A percentile compares a stretch with the other conserved stretches of the same genome.
Evolutionary conservation across 306 rosid genomes (phyloP).

Genomic region (Corylus heterophylla): DNA sequence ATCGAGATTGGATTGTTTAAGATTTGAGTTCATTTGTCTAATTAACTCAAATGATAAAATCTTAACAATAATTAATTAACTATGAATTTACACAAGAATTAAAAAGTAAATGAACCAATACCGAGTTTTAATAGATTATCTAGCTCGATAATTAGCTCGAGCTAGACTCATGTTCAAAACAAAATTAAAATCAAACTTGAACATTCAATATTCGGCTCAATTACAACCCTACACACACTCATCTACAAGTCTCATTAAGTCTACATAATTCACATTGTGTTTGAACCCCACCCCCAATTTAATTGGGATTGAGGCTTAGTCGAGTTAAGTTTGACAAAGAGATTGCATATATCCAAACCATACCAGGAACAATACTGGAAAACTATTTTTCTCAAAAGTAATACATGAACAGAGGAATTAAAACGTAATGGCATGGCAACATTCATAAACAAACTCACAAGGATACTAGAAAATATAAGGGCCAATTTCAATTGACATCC

Average conservation of each 20-base stretch:
- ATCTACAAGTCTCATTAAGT: not conserved
- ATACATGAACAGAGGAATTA: not conserved
- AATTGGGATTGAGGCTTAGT: not conserved
- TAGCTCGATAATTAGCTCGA: too few species aligned
- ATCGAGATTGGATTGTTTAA: too few species aligned
- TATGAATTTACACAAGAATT: too few species aligned
- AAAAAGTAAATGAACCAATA: too few species aligned
- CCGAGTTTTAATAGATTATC: too few species aligned
- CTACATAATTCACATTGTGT: not conserved
- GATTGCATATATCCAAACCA: not conserved
- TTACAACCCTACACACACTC: not conserved
- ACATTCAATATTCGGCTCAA: too few species aligned
- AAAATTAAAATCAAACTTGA: too few species aligned
- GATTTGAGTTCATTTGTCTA: too few species aligned
- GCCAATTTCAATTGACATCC: slow-evolving; percentile 97
- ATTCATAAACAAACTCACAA: slow-evolving; percentile 14
- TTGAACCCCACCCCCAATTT: not conserved
- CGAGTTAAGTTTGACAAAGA: not conserved
- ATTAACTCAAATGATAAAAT: too few species aligned
- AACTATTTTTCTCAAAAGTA: not conserved
- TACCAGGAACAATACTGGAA: not conserved
- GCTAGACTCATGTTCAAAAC: too few species aligned
- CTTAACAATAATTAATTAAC: too few species aligned
- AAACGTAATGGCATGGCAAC: not conserved
- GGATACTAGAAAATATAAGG: slow-evolving; percentile 96